Evolutionary conservation across 768 basidiomycete species (phyloP).

Genomic region (Podaxis carcinomalis): DNA sequence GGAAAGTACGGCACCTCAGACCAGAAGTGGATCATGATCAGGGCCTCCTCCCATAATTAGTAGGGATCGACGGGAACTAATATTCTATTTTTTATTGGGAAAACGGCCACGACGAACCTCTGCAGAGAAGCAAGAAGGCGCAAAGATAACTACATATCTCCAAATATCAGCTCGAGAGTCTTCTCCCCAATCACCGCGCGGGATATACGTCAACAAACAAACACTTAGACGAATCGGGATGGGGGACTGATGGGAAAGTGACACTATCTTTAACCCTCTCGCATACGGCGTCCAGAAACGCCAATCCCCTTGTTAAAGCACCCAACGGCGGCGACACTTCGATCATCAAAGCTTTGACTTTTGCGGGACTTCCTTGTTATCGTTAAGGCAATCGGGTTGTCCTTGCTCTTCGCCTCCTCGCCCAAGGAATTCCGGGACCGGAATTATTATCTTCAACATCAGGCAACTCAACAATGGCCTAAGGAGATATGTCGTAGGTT

Average conservation of each 20-base stretch:
- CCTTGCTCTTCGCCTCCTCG: not conserved
- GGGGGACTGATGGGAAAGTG: not conserved
- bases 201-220: not conserved
- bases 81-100: not conserved
- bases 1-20: no score
- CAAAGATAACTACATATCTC: not conserved
- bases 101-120: not conserved
- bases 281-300: constrained; percentile 1
- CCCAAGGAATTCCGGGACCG: not conserved
- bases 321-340: not conserved
- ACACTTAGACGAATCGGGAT: constrained; percentile 5
- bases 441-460: not conserved
- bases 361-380: not conserved
- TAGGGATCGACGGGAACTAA: no score
- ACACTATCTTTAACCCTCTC: not conserved
- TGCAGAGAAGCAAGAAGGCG: not conserved
- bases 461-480: not conserved
- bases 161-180: not conserved
- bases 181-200: not conserved
- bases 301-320: constrained; percentile 3
- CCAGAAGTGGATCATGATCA: no score
- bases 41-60: no score
- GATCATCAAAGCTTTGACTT: not conserved
- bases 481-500: not conserved
- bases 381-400: constrained; percentile 9